These are phyloP conservation scores for Serpula lacrymans DNA, from an alignment of 768 basidiomycete species.

Conservation along the genomic window DNA sequence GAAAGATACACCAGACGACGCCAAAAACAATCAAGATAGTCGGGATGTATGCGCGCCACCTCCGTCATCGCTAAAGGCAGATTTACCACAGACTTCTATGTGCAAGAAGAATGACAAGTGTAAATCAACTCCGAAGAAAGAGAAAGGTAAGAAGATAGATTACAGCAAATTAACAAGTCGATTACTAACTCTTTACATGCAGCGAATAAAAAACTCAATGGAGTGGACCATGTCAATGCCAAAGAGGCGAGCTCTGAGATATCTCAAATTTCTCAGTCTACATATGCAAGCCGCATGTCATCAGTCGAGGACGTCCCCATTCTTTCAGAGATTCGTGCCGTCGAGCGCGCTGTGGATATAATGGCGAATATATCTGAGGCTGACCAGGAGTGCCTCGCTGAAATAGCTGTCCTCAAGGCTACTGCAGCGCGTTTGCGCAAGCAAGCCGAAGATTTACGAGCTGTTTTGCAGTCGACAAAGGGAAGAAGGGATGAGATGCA, in stretches of 20 bases:
- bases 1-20: too few relatives aligned
- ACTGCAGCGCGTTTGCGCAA: slow-evolving; percentile 16
- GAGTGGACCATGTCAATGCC: background rate
- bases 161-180: too few relatives aligned
- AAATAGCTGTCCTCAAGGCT: slow-evolving; percentile 9
- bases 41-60: too few relatives aligned
- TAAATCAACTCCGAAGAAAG: too few relatives aligned
- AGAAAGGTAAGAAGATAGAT: too few relatives aligned
- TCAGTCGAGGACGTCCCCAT: slow-evolving; percentile 18
- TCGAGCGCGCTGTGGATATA: slow-evolving; percentile 20
- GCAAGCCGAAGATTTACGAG: slow-evolving; percentile 19
- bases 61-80: too few relatives aligned
- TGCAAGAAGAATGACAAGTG: too few relatives aligned
- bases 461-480: slow-evolving; percentile 17
- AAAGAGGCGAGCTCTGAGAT: background rate
- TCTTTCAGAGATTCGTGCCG: slow-evolving; percentile 12
- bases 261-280: background rate
- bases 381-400: slow-evolving; percentile 13
- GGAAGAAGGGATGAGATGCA: slow-evolving; percentile 25
- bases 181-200: too few relatives aligned
- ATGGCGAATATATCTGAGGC: slow-evolving; percentile 21
- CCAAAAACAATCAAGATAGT: too few relatives aligned
- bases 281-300: slow-evolving; percentile 16
- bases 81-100: too few relatives aligned
- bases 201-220: too few relatives aligned